phyloP scores from a whole-genome alignment of 805 yeast genomes.

The Lipomyces yamadae region DNA sequence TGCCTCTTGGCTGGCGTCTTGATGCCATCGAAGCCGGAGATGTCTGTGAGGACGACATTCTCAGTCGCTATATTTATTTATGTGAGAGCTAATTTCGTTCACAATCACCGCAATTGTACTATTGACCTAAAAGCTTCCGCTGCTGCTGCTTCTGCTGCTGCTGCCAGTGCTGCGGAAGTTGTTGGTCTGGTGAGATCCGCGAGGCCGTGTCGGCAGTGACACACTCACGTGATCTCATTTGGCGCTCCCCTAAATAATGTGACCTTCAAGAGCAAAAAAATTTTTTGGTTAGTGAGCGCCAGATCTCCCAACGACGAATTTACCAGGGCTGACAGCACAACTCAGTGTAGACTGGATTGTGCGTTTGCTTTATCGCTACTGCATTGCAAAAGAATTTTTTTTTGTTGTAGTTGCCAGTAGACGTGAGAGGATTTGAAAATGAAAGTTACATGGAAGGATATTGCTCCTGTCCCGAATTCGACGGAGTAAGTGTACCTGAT shows the following conservation, averaged over 20 bases:
- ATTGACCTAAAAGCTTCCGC: neutral
- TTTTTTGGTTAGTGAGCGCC: neutral
- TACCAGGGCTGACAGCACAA: neutral
- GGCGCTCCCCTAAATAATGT: neutral
- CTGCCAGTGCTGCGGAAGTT: too few species aligned
- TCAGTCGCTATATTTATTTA: neutral
- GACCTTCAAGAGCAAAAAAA: neutral
- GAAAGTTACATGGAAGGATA: constrained; percentile 99
- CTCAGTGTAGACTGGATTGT: too few species aligned
- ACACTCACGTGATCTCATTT: neutral
- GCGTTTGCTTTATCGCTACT: too few species aligned
- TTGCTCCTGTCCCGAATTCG: constrained; percentile 90
- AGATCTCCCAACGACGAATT: neutral
- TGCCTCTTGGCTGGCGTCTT: constrained; percentile 24
- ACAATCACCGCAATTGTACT: neutral
- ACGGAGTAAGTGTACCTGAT: constrained; percentile 58
- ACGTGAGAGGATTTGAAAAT: constrained; percentile 47
- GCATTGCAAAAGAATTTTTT: too few species aligned
- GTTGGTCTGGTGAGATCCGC: too few species aligned
- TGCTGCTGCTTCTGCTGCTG: too few species aligned
- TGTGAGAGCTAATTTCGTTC: neutral
- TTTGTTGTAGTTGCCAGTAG: neutral
- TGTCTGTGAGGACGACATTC: neutral
- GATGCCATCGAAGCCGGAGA: constrained; percentile 1
- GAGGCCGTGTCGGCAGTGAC: neutral